phyloP scores from a whole-genome alignment of 495 filamentous ascomycete genomes.

The Bathelium albidoporum region DNA sequence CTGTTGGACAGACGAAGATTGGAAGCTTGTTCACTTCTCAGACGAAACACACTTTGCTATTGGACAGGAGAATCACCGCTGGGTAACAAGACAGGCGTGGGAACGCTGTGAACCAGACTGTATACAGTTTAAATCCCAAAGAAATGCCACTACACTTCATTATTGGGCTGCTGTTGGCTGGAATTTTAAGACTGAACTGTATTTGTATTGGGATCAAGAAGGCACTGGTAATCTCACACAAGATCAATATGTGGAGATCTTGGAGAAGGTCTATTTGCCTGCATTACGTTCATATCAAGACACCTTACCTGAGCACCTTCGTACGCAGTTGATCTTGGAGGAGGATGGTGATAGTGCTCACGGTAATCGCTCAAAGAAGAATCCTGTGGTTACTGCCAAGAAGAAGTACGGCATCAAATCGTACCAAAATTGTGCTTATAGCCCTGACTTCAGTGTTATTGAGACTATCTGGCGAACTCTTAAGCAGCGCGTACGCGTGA shows the following conservation, averaged over 20 bases:
- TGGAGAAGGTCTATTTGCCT: conserved; percentile 4
- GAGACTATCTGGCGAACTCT: not conserved
- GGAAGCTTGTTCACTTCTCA: not conserved
- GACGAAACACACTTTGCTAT: conserved; percentile 2
- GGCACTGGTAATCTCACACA: conserved; percentile 1
- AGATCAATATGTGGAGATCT: conserved; percentile 2
- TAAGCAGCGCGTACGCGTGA: not conserved
- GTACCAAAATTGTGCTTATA: conserved; percentile 4
- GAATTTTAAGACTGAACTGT: conserved; percentile 3
- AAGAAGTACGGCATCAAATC: not conserved
- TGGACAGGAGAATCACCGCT: not conserved
- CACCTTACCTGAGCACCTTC: not conserved
- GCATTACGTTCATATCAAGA: not conserved
- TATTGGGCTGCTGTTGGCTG: conserved; percentile 1
- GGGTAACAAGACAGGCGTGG: not conserved
- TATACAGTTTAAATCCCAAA: conserved; percentile 3
- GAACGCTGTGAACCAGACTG: not conserved
- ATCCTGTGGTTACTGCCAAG: not conserved
- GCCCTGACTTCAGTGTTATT: conserved; percentile 4
- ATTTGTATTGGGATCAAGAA: conserved; percentile 5
- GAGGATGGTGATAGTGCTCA: not conserved
- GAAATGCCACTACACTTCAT: conserved; percentile 2
- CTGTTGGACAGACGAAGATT: not conserved
- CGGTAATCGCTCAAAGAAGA: conserved; percentile 1
- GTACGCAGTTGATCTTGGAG: not conserved